These are phyloP conservation scores for Tuber borchii DNA, from an alignment of 495 filamentous ascomycete genomes.

Conservation along the genomic window DNA sequence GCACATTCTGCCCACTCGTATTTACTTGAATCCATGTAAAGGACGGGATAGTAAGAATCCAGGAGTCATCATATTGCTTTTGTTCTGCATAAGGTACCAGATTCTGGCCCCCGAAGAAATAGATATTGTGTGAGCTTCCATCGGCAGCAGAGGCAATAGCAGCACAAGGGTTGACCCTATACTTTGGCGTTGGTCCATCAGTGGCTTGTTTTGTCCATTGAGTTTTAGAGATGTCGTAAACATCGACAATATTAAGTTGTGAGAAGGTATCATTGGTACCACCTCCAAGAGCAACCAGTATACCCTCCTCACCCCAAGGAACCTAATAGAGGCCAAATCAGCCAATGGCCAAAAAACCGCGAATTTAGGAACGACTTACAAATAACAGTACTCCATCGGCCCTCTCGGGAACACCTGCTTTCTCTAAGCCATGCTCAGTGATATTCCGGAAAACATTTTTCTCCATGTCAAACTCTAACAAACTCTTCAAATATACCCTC, in stretches of 20 bases:
- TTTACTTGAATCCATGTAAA: constrained; percentile 69
- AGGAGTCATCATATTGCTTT: constrained; percentile 66
- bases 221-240: constrained; percentile 68
- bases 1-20: constrained; percentile 48
- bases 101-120: constrained; percentile 71
- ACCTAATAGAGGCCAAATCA: constrained; percentile 47
- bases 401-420: constrained; percentile 59
- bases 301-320: constrained; percentile 62
- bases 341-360: background rate
- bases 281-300: constrained; percentile 63
- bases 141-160: constrained; percentile 64
- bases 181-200: constrained; percentile 54
- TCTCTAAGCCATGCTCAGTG: constrained; percentile 58
- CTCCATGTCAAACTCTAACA: constrained; percentile 56
- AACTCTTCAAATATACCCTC: constrained; percentile 62
- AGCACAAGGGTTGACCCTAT: constrained; percentile 68
- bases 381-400: constrained; percentile 62
- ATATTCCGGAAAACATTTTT: constrained; percentile 56
- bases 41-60: constrained; percentile 66
- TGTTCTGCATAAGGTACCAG: constrained; percentile 54
- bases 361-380: constrained; percentile 12
- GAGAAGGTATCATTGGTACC: constrained; percentile 56
- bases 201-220: constrained; percentile 75
- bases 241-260: constrained; percentile 65
- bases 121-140: constrained; percentile 64